phyloP scores from a whole-genome alignment of 106 monocot genomes.

The Phalaenopsis equestris region DNA sequence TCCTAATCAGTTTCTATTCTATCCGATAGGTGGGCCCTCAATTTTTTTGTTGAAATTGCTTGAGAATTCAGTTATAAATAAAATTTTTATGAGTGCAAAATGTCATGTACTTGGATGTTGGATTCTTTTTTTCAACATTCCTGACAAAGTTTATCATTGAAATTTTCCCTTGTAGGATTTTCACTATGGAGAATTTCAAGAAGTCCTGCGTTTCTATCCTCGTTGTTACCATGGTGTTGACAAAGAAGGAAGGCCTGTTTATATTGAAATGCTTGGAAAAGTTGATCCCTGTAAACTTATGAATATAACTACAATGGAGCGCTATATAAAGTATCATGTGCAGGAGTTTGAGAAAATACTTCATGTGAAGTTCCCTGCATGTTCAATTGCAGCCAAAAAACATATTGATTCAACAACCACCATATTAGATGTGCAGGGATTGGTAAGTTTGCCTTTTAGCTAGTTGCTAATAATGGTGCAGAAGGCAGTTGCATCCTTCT shows the following conservation, averaged over 20 bases:
- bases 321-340: conserved; percentile 58
- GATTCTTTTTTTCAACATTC: background rate
- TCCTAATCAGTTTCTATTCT: background rate
- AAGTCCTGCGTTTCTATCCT: conserved; percentile 20
- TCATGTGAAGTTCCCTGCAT: conserved; percentile 51
- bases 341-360: conserved; percentile 55
- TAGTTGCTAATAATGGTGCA: background rate
- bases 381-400: conserved; percentile 50
- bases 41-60: too few relatives aligned
- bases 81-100: background rate
- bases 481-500: background rate
- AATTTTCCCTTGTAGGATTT: conserved; percentile 14
- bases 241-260: conserved; percentile 28
- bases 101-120: background rate
- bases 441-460: conserved; percentile 28
- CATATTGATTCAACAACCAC: conserved; percentile 52
- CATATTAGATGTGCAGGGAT: conserved; percentile 55
- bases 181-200: conserved; percentile 16
- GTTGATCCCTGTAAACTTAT: conserved; percentile 33
- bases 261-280: conserved; percentile 25
- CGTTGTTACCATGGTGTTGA: conserved; percentile 35
- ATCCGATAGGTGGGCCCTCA: background rate
- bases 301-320: conserved; percentile 44
- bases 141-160: background rate
- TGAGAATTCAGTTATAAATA: background rate